Conservation (phyloP, 1,139 yeast species). For the Eremothecium cymbalariae region DNA sequence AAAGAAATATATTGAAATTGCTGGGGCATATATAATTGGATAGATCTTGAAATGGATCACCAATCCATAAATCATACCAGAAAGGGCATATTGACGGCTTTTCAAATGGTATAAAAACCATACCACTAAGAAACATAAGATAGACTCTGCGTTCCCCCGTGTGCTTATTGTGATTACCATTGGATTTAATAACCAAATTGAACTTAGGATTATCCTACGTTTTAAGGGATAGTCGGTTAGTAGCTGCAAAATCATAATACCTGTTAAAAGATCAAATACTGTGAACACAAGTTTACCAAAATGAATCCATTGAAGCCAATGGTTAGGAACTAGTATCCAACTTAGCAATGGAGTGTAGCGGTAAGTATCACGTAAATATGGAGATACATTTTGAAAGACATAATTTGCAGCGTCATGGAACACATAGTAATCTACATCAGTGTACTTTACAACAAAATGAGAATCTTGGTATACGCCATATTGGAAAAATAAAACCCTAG, state of each 20-base stretch:
- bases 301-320: slow-evolving; percentile 38
- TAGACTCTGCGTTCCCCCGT: slow-evolving; percentile 88
- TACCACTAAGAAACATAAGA: slow-evolving; percentile 72
- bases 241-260: slow-evolving; percentile 50
- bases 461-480: slow-evolving; percentile 87
- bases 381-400: slow-evolving; percentile 57
- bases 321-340: slow-evolving; percentile 68
- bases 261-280: slow-evolving; percentile 72
- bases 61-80: slow-evolving; percentile 66
- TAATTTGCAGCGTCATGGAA: slow-evolving; percentile 84
- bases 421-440: slow-evolving; percentile 89
- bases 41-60: slow-evolving; percentile 87
- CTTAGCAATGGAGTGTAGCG: slow-evolving; percentile 87
- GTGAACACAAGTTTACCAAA: slow-evolving; percentile 79
- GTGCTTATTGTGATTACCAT: slow-evolving; percentile 93
- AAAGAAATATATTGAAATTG: slow-evolving; percentile 24
- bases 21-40: slow-evolving; percentile 78
- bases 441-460: slow-evolving; percentile 69
- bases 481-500: slow-evolving; percentile 59
- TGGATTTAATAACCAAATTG: slow-evolving; percentile 86
- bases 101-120: slow-evolving; percentile 43
- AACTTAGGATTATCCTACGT: slow-evolving; percentile 25
- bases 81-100: slow-evolving; percentile 33
- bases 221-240: slow-evolving; percentile 19
- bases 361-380: slow-evolving; percentile 80